phyloP scores from a whole-genome alignment of 192 early-diverging fungal genomes.

The Linnemannia elongata region DNA sequence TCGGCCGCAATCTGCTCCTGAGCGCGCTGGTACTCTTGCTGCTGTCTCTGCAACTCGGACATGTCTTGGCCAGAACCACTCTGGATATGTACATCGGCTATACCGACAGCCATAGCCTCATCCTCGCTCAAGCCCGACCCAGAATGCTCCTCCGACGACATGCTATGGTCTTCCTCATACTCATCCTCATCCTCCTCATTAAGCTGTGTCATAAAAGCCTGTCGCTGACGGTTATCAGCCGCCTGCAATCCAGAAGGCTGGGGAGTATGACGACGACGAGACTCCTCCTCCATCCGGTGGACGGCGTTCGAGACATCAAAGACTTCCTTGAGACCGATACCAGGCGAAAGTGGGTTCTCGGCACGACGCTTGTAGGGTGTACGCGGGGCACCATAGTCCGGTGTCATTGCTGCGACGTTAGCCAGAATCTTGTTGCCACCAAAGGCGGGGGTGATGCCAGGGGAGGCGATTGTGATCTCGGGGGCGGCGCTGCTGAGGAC shows the following conservation, averaged over 20 bases:
- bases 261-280: constrained; percentile 3
- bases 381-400: constrained; percentile 14
- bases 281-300: constrained; percentile 78
- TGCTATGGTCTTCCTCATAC: not conserved
- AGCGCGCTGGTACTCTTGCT: constrained; percentile 39
- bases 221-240: constrained; percentile 5
- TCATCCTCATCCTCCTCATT: constrained; percentile 20
- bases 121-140: constrained; percentile 23
- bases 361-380: constrained; percentile 53
- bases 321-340: constrained; percentile 70
- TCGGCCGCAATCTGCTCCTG: constrained; percentile 44
- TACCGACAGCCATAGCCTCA: constrained; percentile 13
- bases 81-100: constrained; percentile 19
- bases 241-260: not conserved
- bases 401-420: constrained; percentile 24
- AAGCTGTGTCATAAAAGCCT: constrained; percentile 27
- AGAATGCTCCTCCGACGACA: constrained; percentile 17
- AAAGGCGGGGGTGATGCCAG: not conserved
- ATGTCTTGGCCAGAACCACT: not conserved
- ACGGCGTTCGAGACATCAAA: constrained; percentile 81
- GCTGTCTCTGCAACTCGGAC: constrained; percentile 5
- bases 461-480: constrained; percentile 13
- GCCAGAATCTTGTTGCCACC: constrained; percentile 23
- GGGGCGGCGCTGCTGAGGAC: not conserved
- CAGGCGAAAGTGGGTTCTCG: constrained; percentile 62